Conservation (phyloP, 192 early-diverging fungal species). For the Rhizoclosmatium sp. region DNA sequence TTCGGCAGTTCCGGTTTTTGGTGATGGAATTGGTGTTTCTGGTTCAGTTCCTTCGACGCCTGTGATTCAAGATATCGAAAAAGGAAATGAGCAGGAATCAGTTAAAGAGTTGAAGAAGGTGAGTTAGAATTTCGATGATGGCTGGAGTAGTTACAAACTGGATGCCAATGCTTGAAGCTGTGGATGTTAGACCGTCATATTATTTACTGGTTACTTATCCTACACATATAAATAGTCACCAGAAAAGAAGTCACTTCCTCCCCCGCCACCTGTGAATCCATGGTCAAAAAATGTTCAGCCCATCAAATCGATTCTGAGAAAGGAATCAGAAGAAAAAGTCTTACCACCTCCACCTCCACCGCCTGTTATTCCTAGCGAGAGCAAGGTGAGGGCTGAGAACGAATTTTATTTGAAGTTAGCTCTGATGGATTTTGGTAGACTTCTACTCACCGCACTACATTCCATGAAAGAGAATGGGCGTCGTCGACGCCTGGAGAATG, state of each 20-base stretch:
- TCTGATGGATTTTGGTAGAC: no score
- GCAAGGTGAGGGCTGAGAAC: no score
- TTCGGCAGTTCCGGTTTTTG: slow-evolving; percentile 41
- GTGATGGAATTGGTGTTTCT: slow-evolving; percentile 37
- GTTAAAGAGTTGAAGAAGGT: background rate
- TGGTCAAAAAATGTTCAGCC: background rate
- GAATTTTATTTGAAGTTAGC: no score
- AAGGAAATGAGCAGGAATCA: background rate
- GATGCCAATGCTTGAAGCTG: background rate
- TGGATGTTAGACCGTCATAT: background rate
- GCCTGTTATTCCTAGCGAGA: no score
- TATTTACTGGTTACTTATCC: no score
- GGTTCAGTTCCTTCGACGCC: background rate
- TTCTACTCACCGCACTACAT: no score
- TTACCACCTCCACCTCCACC: no score
- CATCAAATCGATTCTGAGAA: no score
- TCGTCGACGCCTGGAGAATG: background rate
- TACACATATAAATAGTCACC: background rate
- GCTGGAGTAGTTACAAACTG: no score
- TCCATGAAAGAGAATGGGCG: background rate
- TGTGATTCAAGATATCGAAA: background rate
- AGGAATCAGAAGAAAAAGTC: no score
- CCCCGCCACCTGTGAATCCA: background rate
- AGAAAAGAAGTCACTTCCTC: background rate
- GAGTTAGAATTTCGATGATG: background rate